These are phyloP conservation scores for Lathyrus sativus DNA, from an alignment of 306 rosid genomes.

Conservation along the genomic window DNA sequence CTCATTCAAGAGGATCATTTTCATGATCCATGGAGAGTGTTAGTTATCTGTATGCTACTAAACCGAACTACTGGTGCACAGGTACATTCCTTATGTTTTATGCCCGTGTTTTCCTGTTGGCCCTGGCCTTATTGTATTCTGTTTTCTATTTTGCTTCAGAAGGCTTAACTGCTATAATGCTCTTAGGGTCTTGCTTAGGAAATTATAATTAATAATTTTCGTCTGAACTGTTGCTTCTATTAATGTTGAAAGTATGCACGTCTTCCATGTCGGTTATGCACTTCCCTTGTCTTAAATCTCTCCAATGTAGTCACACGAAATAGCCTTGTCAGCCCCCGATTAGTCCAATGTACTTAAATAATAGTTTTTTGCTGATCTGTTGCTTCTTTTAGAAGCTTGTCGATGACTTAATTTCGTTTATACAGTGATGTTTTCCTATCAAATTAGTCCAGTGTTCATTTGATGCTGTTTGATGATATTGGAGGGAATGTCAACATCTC, in stretches of 20 bases:
- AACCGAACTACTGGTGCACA: conserved; percentile 58
- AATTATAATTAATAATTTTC: too few species aligned
- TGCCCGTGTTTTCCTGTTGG: background rate
- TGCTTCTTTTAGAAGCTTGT: background rate
- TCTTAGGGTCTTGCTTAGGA: too few species aligned
- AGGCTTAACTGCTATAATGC: background rate
- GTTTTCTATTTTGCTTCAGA: background rate
- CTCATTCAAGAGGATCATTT: conserved; percentile 73
- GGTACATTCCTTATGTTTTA: conserved; percentile 42
- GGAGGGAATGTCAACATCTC: background rate
- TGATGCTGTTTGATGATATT: too few species aligned
- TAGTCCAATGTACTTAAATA: too few species aligned
- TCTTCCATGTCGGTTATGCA: background rate
- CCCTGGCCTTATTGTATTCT: background rate
- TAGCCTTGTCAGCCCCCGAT: too few species aligned
- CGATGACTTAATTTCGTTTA: background rate
- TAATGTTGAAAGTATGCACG: background rate
- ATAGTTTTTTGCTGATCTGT: background rate
- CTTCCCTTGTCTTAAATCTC: too few species aligned
- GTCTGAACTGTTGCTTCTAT: background rate
- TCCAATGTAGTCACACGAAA: too few species aligned
- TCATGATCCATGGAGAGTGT: conserved; percentile 78
- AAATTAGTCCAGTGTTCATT: too few species aligned
- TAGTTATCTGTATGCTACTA: conserved; percentile 72
- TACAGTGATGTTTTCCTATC: background rate